These are phyloP conservation scores for Ramaria sp. DNA, from an alignment of 768 basidiomycete genomes.

Conservation along the genomic window DNA sequence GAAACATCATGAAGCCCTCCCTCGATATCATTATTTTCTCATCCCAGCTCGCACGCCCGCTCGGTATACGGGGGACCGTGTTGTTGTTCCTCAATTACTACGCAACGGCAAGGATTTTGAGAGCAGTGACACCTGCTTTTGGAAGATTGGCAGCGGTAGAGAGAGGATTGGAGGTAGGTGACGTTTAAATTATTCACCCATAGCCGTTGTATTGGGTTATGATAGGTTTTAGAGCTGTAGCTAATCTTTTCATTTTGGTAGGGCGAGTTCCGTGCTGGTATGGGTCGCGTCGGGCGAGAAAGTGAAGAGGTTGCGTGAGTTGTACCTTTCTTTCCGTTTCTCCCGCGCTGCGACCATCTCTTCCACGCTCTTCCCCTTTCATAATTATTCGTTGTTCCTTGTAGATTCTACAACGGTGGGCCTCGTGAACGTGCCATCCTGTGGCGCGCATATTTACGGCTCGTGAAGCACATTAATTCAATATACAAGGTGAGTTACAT, in stretches of 20 bases:
- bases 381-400: too few relatives aligned
- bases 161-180: constrained; percentile 37
- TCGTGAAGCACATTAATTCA: constrained; percentile 84
- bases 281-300: constrained; percentile 78
- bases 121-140: constrained; percentile 85
- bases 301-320: constrained; percentile 87
- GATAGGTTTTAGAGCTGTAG: neutral
- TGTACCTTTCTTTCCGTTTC: neutral
- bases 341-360: too few relatives aligned
- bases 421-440: constrained; percentile 74
- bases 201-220: neutral
- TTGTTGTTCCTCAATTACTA: constrained; percentile 80
- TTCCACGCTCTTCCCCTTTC: neutral
- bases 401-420: constrained; percentile 88
- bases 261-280: constrained; percentile 84
- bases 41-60: constrained; percentile 75
- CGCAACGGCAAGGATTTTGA: constrained; percentile 70
- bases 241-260: constrained; percentile 23
- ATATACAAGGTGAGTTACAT: constrained; percentile 64
- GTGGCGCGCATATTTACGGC: constrained; percentile 57
- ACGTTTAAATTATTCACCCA: neutral
- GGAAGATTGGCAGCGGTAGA: constrained; percentile 82
- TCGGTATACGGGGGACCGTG: constrained; percentile 75
- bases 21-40: constrained; percentile 90
- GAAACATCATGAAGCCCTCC: constrained; percentile 86